Percentiles rank a stretch among this genome's conserved stretches.
These are phyloP conservation scores for Sarocladiaceae sp. DNA, from an alignment of 2,329 filamentous ascomycete species.

Conservation along the genomic window DNA sequence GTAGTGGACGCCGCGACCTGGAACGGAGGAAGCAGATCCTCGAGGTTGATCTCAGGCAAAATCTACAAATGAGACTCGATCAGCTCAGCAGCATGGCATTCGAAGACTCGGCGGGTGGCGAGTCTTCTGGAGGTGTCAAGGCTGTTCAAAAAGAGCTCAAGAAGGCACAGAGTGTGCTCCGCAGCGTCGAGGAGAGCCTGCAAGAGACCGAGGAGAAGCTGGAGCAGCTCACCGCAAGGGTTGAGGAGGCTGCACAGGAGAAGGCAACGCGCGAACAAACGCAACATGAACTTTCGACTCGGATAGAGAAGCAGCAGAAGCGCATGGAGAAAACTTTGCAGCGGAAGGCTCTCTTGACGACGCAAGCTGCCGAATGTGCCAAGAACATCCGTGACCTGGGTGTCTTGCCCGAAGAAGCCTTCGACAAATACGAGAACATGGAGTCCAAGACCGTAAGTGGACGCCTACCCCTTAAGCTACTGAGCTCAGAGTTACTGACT, in stretches of 20 bases:
- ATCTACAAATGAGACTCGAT: conserved; percentile 79
- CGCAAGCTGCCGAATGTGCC: conserved; percentile 72
- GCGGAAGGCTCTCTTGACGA: conserved; percentile 72
- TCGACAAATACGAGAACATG: conserved; percentile 82
- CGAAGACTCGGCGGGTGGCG: conserved; percentile 55
- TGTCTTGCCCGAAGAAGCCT: conserved; percentile 87
- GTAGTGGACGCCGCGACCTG: conserved; percentile 65
- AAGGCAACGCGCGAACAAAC: conserved; percentile 61
- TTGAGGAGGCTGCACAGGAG: conserved; percentile 48
- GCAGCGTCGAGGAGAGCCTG: conserved; percentile 61
- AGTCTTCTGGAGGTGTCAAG: conserved; percentile 59
- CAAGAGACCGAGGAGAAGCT: conserved; percentile 68
- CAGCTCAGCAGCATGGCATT: conserved; percentile 73
- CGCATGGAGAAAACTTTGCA: conserved; percentile 87
- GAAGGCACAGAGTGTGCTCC: conserved; percentile 64
- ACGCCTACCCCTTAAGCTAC: background rate
- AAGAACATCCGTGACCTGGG: conserved; percentile 90
- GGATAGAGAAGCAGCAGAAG: conserved; percentile 82
- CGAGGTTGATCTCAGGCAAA: conserved; percentile 83
- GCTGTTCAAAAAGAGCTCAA: conserved; percentile 78
- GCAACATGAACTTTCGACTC: conserved; percentile 67
- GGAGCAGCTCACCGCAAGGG: conserved; percentile 42
- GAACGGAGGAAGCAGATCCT: conserved; percentile 77
- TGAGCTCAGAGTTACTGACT: conserved; percentile 13
- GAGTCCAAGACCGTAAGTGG: conserved; percentile 65